Evolutionary conservation across 2,329 filamentous ascomycete genomes (phyloP).

Genomic region (Ceratocystis eucalypticola): DNA sequence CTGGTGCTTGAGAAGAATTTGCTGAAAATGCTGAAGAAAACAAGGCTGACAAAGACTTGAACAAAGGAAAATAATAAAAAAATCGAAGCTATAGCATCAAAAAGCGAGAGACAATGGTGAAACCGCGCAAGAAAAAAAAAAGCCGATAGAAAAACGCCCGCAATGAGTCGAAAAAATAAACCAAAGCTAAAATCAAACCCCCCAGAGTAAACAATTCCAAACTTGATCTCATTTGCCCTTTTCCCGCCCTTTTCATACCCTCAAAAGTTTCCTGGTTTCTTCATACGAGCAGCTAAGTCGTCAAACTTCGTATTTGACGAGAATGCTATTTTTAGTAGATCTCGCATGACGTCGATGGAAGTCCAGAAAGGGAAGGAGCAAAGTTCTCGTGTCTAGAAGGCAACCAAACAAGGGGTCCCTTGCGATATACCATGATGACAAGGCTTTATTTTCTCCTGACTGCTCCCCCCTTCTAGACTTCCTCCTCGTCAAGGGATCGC

Average conservation of each 20-base stretch:
- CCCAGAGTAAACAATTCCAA: slow-evolving; percentile 10
- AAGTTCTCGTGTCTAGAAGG: background rate
- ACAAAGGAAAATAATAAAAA: slow-evolving; percentile 5
- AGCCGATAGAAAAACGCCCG: slow-evolving; percentile 5
- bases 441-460: background rate
- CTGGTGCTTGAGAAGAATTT: no score
- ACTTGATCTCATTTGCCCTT: background rate
- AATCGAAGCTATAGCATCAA: background rate
- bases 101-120: slow-evolving; percentile 3
- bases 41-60: background rate
- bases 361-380: background rate
- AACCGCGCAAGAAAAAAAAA: background rate
- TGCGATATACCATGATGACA: background rate
- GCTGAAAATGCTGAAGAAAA: background rate
- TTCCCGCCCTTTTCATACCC: background rate
- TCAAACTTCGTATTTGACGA: background rate
- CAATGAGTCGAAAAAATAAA: slow-evolving; percentile 12
- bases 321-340: background rate
- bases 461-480: background rate
- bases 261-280: background rate
- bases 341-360: background rate
- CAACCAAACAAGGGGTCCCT: background rate
- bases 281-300: background rate
- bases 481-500: background rate
- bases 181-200: slow-evolving; percentile 14